Conservation (phyloP, 176 grass and related monocot species). For the Ananas comosus region DNA sequence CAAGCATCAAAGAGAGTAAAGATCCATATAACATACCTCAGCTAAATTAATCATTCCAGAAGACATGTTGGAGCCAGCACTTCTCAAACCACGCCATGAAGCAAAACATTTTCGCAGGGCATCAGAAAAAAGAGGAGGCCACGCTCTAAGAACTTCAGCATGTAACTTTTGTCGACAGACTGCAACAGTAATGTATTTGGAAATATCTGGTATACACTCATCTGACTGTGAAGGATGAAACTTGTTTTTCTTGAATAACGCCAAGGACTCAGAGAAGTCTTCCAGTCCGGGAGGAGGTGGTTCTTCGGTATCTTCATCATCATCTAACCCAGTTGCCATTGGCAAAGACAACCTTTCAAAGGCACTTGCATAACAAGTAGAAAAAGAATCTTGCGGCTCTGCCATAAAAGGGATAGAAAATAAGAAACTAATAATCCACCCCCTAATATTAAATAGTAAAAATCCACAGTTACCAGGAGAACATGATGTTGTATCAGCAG, state of each 20-base stretch:
- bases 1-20: neutral
- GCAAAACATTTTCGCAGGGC: conserved; percentile 36
- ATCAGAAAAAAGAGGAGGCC: conserved; percentile 37
- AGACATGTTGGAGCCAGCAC: conserved; percentile 9
- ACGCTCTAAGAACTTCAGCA: conserved; percentile 40
- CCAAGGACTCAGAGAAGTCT: conserved; percentile 24
- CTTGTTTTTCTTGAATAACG: conserved; percentile 29
- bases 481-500: conserved; percentile 1
- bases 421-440: conserved; percentile 1
- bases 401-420: conserved; percentile 26
- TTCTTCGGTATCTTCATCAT: conserved; percentile 62
- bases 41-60: neutral
- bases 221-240: conserved; percentile 33
- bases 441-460: conserved; percentile 17
- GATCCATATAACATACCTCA: neutral
- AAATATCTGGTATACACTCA: conserved; percentile 33
- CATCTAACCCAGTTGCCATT: conserved; percentile 20
- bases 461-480: conserved; percentile 13
- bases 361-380: conserved; percentile 41
- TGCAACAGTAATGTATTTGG: conserved; percentile 52
- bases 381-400: conserved; percentile 24
- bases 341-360: conserved; percentile 50
- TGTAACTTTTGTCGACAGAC: conserved; percentile 67
- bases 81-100: conserved; percentile 36
- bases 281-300: conserved; percentile 50